These are phyloP conservation scores for Trapa bicornis DNA, from an alignment of 345 rosid genomes.

Conservation along the genomic window DNA sequence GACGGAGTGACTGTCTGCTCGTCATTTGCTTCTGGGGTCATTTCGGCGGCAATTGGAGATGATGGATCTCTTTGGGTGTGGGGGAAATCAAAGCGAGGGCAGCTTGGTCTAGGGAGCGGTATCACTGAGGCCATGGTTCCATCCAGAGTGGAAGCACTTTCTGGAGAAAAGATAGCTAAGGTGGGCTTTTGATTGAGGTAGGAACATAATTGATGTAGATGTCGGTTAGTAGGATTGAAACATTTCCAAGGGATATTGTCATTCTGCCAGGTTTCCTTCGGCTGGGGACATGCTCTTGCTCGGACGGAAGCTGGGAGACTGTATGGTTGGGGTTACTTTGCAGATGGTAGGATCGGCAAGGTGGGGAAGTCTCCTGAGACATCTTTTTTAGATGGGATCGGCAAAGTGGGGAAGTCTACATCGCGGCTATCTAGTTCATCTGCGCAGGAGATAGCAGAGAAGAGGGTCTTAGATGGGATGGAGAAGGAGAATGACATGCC, in stretches of 20 bases:
- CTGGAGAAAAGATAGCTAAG: constrained; percentile 57
- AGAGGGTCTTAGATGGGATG: constrained; percentile 56
- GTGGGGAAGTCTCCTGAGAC: constrained; percentile 31
- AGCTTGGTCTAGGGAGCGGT: constrained; percentile 81
- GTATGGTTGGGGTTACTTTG: constrained; percentile 89
- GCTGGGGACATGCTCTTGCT: constrained; percentile 93
- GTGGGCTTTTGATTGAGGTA: constrained; percentile 31
- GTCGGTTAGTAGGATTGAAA: not conserved
- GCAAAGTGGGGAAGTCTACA: constrained; percentile 8
- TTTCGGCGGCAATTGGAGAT: constrained; percentile 61
- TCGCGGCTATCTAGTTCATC: constrained; percentile 11
- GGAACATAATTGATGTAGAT: not conserved
- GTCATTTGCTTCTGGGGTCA: constrained; percentile 79
- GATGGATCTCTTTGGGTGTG: constrained; percentile 94
- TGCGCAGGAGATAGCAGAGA: constrained; percentile 41
- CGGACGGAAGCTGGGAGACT: constrained; percentile 53
- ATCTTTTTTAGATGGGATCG: constrained; percentile 42
- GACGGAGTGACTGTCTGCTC: constrained; percentile 36
- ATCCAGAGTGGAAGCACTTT: constrained; percentile 47
- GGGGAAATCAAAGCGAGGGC: constrained; percentile 94
- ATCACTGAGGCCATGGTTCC: constrained; percentile 42
- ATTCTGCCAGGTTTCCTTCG: constrained; percentile 60
- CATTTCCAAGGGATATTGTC: not conserved
- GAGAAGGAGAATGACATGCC: constrained; percentile 75
- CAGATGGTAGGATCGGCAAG: constrained; percentile 79